Base-by-base conservation (phyloP, 2,329 filamentous ascomycete species). In the Monascus ruber region DNA sequence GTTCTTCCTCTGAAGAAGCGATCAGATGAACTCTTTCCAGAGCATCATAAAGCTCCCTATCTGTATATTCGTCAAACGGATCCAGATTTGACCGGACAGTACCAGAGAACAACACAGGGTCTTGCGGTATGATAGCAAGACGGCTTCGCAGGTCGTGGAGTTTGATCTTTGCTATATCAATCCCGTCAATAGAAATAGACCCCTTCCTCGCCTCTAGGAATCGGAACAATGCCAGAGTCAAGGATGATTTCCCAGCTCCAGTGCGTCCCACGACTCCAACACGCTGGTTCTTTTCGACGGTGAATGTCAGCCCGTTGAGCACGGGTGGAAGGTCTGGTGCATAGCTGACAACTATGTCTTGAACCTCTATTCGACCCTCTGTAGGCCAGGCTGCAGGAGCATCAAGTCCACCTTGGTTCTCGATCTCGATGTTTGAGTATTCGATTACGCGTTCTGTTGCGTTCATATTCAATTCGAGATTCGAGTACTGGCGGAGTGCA, bases 261-360 rank as follows among this genome's bases (percentile, higher is more conserved):
- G 84, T 88, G 10, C 84, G 76, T 7, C 84, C 84, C 4, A 88
- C 78, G 3, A 87, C 78, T n/a, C 83, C 83, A 10, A 88, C 65
- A 9, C 83, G 70, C 60, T 87, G 76, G 46, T 81, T 81, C 39
- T 74, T 70, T 32, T 77, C 69, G 8, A 86, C 73, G 9, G 62
- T 65, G 58, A 89, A 87, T 1, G 69, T 77, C 11, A 88, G 65
- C 0, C 78, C 79, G 55, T 76, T 83, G 2, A 88, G 66, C 0
- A 87, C 80, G 0, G 82, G 74, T 0, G 79, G 76, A 0, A 86
- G 65, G 47, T 85, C 81, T 0, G 73, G 63, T 0, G 81, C 81
- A 54, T 88, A 88, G 24, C 68, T 65, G 27, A 85, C 80, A 1
- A 81, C 79, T 0, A 91, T 69, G 38, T 85, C 71, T 24, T 77